These are phyloP conservation scores for Hypsizygus ulmarius DNA, from an alignment of 1,284 basidiomycete species.

Conservation along the genomic window DNA sequence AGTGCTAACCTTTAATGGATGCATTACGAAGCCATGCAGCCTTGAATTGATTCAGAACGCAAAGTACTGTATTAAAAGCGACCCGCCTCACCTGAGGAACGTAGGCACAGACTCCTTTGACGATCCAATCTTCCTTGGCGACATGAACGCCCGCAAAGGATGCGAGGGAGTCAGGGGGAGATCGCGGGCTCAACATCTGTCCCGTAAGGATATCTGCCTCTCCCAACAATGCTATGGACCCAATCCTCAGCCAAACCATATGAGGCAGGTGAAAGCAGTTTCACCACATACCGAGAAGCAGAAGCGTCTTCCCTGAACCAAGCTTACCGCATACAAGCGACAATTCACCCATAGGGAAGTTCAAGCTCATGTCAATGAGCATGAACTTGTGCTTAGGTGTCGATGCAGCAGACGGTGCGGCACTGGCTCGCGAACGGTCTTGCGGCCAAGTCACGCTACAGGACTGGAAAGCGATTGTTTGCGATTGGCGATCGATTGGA, in stretches of 20 bases:
- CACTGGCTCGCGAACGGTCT: conserved; percentile 54
- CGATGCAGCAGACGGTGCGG: conserved; percentile 54
- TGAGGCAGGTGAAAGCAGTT: background rate
- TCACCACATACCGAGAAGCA: conserved; percentile 57
- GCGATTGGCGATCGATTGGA: conserved; percentile 53
- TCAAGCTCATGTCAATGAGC: conserved; percentile 74
- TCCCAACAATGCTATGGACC: conserved; percentile 69
- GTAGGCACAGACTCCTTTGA: conserved; percentile 80
- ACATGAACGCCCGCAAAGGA: conserved; percentile 43
- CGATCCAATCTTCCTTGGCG: conserved; percentile 68
- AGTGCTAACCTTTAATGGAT: conserved; percentile 70
- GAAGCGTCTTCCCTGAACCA: conserved; percentile 79
- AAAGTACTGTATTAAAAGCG: background rate
- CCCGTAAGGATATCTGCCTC: conserved; percentile 87
- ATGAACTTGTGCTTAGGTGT: conserved; percentile 81
- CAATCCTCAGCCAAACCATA: conserved; percentile 10
- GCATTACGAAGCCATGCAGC: conserved; percentile 88
- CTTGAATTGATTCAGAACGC: conserved; percentile 25
- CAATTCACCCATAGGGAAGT: conserved; percentile 75
- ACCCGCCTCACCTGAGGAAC: conserved; percentile 75
- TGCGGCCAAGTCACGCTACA: conserved; percentile 91
- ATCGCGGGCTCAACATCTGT: conserved; percentile 78
- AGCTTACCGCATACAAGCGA: conserved; percentile 78
- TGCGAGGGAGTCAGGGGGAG: conserved; percentile 77
- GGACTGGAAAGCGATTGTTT: conserved; percentile 71